These are phyloP conservation scores for Aspergillus sp. DNA, from an alignment of 2,329 filamentous ascomycete species.

Conservation along the genomic window DNA sequence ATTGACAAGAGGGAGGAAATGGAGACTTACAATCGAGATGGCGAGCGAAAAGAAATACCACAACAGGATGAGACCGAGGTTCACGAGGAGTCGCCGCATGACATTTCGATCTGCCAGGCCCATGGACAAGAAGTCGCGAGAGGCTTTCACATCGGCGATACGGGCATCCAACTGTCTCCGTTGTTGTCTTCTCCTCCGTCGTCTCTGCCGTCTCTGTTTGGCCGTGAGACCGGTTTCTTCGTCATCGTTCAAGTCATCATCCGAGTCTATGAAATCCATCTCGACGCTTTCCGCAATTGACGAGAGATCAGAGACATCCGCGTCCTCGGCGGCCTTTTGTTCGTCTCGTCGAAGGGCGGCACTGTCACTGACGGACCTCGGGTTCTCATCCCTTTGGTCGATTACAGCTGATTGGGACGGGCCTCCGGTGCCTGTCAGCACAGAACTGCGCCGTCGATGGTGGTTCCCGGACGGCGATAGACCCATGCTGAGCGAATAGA, in stretches of 20 bases:
- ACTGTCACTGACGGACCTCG: constrained; percentile 22
- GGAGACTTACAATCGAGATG: constrained; percentile 73
- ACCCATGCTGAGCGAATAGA: constrained; percentile 27
- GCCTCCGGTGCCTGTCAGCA: constrained; percentile 45
- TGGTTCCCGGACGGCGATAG: constrained; percentile 31
- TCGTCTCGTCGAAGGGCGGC: constrained; percentile 30
- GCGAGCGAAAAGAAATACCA: constrained; percentile 94
- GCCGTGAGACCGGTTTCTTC: constrained; percentile 84
- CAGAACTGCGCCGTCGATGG: constrained; percentile 39
- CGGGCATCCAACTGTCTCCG: constrained; percentile 69
- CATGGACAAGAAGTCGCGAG: constrained; percentile 60
- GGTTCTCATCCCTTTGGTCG: constrained; percentile 35
- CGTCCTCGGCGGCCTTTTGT: constrained; percentile 33
- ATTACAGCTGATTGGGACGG: constrained; percentile 41
- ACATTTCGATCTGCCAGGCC: constrained; percentile 72
- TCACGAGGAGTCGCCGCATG: constrained; percentile 65
- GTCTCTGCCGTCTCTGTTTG: constrained; percentile 64
- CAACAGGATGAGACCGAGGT: constrained; percentile 74
- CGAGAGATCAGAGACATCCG: constrained; percentile 40
- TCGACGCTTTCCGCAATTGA: constrained; percentile 51
- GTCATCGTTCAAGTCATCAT: constrained; percentile 75
- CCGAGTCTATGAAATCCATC: constrained; percentile 58
- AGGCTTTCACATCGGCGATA: constrained; percentile 59
- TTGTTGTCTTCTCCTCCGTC: constrained; percentile 63
- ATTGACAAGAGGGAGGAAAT: background rate